phyloP scores from a whole-genome alignment of 2,329 filamentous ascomycete genomes.

The Penicillium hordei region DNA sequence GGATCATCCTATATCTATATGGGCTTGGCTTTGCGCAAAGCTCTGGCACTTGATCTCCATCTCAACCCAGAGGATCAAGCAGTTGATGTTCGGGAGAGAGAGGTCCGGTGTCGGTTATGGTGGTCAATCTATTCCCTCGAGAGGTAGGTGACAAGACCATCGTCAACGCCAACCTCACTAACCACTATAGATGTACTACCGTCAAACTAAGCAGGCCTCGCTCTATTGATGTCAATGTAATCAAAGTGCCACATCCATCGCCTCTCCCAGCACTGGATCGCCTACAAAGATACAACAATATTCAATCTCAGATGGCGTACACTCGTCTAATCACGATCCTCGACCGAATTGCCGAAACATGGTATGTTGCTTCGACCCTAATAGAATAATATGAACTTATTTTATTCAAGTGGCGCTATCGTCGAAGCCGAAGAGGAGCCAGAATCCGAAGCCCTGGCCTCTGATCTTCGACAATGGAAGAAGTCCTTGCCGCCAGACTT shows the following conservation, averaged over 20 bases:
- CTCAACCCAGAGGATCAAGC: slow-evolving; percentile 24
- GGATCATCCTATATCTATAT: slow-evolving; percentile 39
- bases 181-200: slow-evolving; percentile 23
- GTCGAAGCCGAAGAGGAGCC: neutral
- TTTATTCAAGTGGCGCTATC: neutral
- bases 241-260: slow-evolving; percentile 14
- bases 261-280: slow-evolving; percentile 11
- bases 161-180: slow-evolving; percentile 27
- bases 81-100: slow-evolving; percentile 45
- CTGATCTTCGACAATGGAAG: slow-evolving; percentile 36
- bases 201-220: slow-evolving; percentile 19
- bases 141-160: slow-evolving; percentile 14
- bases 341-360: slow-evolving; percentile 29
- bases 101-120: slow-evolving; percentile 51
- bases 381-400: neutral
- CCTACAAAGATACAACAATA: slow-evolving; percentile 34
- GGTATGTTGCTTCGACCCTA: neutral
- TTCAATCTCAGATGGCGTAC: slow-evolving; percentile 36
- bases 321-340: slow-evolving; percentile 32
- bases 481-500: slow-evolving; percentile 28
- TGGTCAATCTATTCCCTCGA: slow-evolving; percentile 50
- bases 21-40: slow-evolving; percentile 54
- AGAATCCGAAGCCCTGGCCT: slow-evolving; percentile 12
- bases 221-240: slow-evolving; percentile 13
- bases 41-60: slow-evolving; percentile 53